Conservation (phyloP, 2,329 filamentous ascomycete species). For the Trichoderma afroharzianum region DNA sequence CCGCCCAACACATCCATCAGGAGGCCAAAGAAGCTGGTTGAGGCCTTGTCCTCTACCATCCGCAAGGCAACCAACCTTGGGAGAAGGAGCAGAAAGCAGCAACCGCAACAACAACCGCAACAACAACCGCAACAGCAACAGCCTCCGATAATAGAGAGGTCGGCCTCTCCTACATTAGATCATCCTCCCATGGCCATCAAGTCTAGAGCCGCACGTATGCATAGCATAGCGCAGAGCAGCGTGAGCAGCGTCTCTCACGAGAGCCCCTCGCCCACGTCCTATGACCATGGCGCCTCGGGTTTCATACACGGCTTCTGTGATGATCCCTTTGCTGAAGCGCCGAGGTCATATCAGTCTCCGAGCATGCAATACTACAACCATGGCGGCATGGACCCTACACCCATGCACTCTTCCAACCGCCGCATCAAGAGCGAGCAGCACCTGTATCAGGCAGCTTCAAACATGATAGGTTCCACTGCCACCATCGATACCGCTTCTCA, state of each 20-base stretch:
- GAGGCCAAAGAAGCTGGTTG: conserved; percentile 39
- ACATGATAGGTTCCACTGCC: not conserved
- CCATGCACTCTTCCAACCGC: conserved; percentile 36
- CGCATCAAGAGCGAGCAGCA: conserved; percentile 30
- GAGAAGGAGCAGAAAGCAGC: conserved; percentile 30
- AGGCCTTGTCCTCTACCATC: conserved; percentile 40
- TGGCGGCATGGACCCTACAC: conserved; percentile 32
- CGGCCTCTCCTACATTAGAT: conserved; percentile 33
- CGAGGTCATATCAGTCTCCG: conserved; percentile 23
- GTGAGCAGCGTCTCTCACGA: conserved; percentile 19
- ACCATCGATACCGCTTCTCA: not conserved
- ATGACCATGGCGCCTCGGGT: conserved; percentile 26
- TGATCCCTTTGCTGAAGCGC: conserved; percentile 37
- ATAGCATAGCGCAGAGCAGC: conserved; percentile 20
- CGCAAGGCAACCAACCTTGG: conserved; percentile 36
- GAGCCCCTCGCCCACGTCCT: conserved; percentile 24
- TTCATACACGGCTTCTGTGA: conserved; percentile 38
- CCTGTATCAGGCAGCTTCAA: conserved; percentile 21
- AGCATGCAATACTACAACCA: conserved; percentile 32
- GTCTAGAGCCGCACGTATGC: conserved; percentile 27
- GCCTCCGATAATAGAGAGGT: conserved; percentile 20
- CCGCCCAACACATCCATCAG: conserved; percentile 30
- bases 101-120: not conserved
- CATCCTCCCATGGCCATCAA: conserved; percentile 34
- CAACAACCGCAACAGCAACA: not conserved